Evolutionary conservation across 345 rosid genomes (phyloP).

Genomic region (Viola odorata): DNA sequence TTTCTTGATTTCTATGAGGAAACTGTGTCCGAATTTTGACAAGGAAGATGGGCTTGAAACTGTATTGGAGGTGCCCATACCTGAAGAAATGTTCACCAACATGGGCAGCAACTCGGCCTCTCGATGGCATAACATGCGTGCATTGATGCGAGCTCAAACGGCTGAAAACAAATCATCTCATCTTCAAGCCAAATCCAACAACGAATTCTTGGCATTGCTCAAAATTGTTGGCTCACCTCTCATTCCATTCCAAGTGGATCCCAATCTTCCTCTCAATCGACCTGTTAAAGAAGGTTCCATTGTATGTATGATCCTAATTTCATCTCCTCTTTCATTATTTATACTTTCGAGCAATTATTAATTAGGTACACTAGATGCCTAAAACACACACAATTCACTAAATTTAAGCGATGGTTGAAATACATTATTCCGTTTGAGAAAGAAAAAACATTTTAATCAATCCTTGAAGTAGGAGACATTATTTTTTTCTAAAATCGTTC

Average conservation of each 20-base stretch:
- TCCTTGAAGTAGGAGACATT: no score
- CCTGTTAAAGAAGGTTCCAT: slow-evolving; percentile 50
- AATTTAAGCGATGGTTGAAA: no score
- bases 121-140: slow-evolving; percentile 74
- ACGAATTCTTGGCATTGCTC: slow-evolving; percentile 81
- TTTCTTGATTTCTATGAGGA: slow-evolving; percentile 35
- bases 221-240: slow-evolving; percentile 92
- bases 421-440: no score
- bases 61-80: slow-evolving; percentile 71
- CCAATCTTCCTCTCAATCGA: slow-evolving; percentile 38
- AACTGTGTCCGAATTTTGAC: slow-evolving; percentile 58
- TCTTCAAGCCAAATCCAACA: slow-evolving; percentile 66
- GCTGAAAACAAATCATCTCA: slow-evolving; percentile 28
- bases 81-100: slow-evolving; percentile 64
- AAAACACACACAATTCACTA: no score
- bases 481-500: no score
- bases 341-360: no score
- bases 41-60: slow-evolving; percentile 55
- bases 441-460: no score
- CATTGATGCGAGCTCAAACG: slow-evolving; percentile 61
- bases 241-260: slow-evolving; percentile 63
- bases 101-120: slow-evolving; percentile 55
- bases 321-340: not conserved
- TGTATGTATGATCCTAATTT: slow-evolving; percentile 34
- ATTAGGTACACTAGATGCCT: no score